Evolutionary conservation across 805 yeast species (phyloP), one percentile per base, ranked within the genome.

Genomic region (Candida easanensis): DNA sequence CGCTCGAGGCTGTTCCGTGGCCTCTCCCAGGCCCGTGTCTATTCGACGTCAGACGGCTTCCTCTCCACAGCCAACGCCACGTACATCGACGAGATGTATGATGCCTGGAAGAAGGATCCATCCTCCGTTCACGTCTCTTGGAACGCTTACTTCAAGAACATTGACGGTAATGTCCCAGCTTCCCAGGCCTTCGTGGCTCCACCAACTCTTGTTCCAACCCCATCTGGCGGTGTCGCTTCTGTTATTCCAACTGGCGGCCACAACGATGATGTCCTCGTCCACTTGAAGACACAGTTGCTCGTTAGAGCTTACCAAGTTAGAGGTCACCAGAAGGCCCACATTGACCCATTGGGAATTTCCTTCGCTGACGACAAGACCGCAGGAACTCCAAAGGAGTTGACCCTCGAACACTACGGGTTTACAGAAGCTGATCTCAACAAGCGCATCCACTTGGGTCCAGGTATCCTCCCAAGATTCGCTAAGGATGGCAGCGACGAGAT

Each of bases 231-330:
- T 44, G 76, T 80, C 33, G 81, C 84, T 34, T 78, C 81, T 36
- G 73, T 77, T 51, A 70, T 79, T 37, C 86, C 82, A 33, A 58
- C 68, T 14, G 65, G 73, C 16, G 63, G 82, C 25, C 46, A 39
- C 39, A 60, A 64, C 32, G 78, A 77, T 21, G 74, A 76, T 52
- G 88, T 90, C 35, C 76, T 85, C 51, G 76, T 87, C 50, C 98
- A 93, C 66, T 79, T 93, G 74, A 93, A 93, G 68, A 95, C 89
- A 15, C 99, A 93, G 75, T 79, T 93, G 57, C 76, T 93, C 58
- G 97, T 95, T 51, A 86, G 99, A 68, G 99, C 99, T 23, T 93
- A 90, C 71, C 99, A 93, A 73, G 99, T 93, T 41, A 82, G 98
- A 69, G 99, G 99, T 54, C 99, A 93, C 68, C 85, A 83, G 66